Conservation (phyloP, 1,284 basidiomycete species). For the Anthracocystis walkeri region DNA sequence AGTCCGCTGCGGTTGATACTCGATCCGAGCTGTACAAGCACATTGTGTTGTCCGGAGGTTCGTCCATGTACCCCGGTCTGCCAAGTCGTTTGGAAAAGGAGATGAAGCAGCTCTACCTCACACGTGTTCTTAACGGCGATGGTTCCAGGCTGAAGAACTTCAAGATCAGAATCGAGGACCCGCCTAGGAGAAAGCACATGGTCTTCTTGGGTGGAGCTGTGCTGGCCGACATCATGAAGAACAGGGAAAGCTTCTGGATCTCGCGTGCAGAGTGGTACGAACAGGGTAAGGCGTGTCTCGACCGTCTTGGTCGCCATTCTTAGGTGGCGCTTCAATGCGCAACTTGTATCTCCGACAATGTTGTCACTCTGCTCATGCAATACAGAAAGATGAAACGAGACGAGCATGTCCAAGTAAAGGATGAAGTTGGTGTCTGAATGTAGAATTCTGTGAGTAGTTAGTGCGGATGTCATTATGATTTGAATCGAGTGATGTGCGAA, state of each 20-base stretch:
- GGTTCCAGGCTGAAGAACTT: slow-evolving; percentile 95
- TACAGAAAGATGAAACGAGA: slow-evolving; percentile 11
- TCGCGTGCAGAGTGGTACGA: slow-evolving; percentile 69
- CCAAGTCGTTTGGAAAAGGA: slow-evolving; percentile 97
- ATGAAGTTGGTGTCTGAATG: not conserved
- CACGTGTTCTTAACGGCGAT: slow-evolving; percentile 86
- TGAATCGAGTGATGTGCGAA: too few relatives aligned
- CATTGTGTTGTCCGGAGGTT: slow-evolving; percentile 93
- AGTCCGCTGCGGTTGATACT: slow-evolving; percentile 88
- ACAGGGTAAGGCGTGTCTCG: slow-evolving; percentile 63
- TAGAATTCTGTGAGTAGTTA: not conserved
- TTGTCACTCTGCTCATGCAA: slow-evolving; percentile 13
- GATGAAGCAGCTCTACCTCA: slow-evolving; percentile 98
- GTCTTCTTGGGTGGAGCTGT: slow-evolving; percentile 93
- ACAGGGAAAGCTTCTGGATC: slow-evolving; percentile 86
- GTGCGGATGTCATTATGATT: not conserved
- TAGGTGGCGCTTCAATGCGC: slow-evolving; percentile 16
- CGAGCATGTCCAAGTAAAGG: not conserved
- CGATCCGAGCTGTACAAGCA: slow-evolving; percentile 96
- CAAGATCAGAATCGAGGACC: slow-evolving; percentile 98
- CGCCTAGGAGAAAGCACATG: slow-evolving; percentile 97
- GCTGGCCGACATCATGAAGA: slow-evolving; percentile 95
- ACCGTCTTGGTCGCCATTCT: slow-evolving; percentile 65
- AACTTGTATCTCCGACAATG: not conserved
- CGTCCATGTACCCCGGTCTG: slow-evolving; percentile 96